Conservation (phyloP, 805 yeast species). For the Yamadazyma insecticola region DNA sequence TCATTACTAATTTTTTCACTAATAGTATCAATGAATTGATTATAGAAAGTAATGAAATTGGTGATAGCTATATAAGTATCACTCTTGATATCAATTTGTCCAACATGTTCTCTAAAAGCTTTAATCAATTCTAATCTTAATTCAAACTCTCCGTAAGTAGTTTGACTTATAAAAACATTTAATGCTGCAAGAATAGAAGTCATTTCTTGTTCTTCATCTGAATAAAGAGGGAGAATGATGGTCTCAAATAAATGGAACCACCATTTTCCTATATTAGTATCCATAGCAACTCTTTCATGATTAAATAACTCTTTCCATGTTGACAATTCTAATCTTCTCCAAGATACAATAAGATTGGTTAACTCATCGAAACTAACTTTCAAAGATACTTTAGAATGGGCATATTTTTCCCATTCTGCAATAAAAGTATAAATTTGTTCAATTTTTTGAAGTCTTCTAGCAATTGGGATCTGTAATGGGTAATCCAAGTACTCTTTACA, state of each 20-base stretch:
- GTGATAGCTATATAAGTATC: conserved; percentile 37
- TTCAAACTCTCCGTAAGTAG: conserved; percentile 70
- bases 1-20: conserved; percentile 38
- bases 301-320: conserved; percentile 79
- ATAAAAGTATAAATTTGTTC: conserved; percentile 83
- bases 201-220: conserved; percentile 21
- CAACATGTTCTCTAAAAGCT: conserved; percentile 60
- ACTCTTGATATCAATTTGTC: conserved; percentile 19
- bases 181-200: conserved; percentile 48
- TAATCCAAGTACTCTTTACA: conserved; percentile 61
- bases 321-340: conserved; percentile 85
- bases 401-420: conserved; percentile 92
- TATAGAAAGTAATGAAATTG: conserved; percentile 60
- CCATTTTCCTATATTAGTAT: conserved; percentile 65
- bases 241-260: conserved; percentile 90
- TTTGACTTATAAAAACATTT: conserved; percentile 68
- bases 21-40: conserved; percentile 57
- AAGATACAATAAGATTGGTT: conserved; percentile 69
- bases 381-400: conserved; percentile 71
- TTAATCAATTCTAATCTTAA: conserved; percentile 55
- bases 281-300: conserved; percentile 51
- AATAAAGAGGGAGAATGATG: conserved; percentile 51
- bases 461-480: conserved; percentile 68
- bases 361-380: conserved; percentile 49
- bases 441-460: conserved; percentile 69